Percentiles rank a stretch among this genome's conserved stretches.
These are phyloP conservation scores for Aquilaria malaccensis DNA, from an alignment of 345 rosid genomes.

Conservation along the genomic window DNA sequence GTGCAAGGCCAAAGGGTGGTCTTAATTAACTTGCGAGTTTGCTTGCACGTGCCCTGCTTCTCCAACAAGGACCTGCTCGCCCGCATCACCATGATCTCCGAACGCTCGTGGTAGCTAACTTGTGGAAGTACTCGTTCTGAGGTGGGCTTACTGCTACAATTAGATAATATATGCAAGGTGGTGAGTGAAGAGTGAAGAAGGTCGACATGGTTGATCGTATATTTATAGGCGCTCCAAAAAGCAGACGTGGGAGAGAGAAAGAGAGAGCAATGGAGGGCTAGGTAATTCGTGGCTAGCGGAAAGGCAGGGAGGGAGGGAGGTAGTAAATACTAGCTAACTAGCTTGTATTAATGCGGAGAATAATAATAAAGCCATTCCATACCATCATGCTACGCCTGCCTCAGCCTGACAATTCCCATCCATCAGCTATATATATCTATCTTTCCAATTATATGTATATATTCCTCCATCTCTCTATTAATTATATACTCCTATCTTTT, in stretches of 20 bases:
- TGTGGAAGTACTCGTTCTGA: not conserved
- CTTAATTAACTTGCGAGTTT: too few relatives aligned
- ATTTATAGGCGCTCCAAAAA: not conserved
- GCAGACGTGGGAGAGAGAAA: not conserved
- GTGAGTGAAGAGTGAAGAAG: not conserved
- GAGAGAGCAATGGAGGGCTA: not conserved
- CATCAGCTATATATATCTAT: too few relatives aligned
- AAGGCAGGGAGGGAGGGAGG: too few relatives aligned
- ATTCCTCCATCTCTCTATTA: too few relatives aligned
- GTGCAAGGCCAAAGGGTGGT: too few relatives aligned
- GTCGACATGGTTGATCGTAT: not conserved
- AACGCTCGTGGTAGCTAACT: not conserved
- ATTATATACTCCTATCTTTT: too few relatives aligned
- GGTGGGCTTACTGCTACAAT: not conserved
- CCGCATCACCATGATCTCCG: not conserved
- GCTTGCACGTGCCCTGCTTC: slow-evolving; percentile 99
- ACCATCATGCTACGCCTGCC: not conserved
- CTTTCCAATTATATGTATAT: too few relatives aligned
- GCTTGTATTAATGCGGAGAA: too few relatives aligned
- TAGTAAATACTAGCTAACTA: too few relatives aligned
- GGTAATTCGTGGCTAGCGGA: too few relatives aligned
- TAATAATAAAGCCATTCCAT: not conserved
- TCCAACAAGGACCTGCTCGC: slow-evolving; percentile 55
- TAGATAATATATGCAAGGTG: too few relatives aligned
- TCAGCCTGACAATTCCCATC: too few relatives aligned